phyloP scores from a whole-genome alignment of 164 flowering plant genomes.

The Berberis vulgaris region DNA sequence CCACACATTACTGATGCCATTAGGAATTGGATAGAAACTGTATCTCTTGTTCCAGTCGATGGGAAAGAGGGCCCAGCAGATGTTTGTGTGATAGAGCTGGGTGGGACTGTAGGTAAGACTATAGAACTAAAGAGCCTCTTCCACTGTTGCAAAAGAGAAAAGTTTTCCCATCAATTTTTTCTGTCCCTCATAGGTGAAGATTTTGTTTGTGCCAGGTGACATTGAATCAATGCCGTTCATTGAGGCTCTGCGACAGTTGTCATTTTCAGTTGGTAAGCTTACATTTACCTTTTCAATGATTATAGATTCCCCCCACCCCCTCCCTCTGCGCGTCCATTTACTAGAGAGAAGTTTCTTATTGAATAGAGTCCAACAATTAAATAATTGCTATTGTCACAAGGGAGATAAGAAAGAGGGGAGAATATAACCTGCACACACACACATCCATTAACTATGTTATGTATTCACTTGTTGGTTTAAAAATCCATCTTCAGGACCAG shows the following conservation, averaged over 20 bases:
- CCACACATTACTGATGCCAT: constrained; percentile 97
- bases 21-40: constrained; percentile 74
- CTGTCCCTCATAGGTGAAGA: not conserved
- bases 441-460: not conserved
- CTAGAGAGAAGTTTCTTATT: no score
- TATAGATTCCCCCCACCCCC: no score
- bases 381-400: no score
- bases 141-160: not conserved
- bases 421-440: no score
- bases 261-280: constrained; percentile 77
- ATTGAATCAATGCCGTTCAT: constrained; percentile 99
- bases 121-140: not conserved
- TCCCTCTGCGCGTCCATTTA: not conserved
- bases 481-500: constrained; percentile 41
- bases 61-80: constrained; percentile 90
- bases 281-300: not conserved
- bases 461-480: not conserved
- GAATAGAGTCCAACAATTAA: no score
- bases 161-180: not conserved
- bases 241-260: constrained; percentile 89
- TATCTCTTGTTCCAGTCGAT: constrained; percentile 87
- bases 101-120: constrained; percentile 88
- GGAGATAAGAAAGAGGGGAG: no score
- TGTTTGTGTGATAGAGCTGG: constrained; percentile 96
- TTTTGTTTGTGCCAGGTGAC: constrained; percentile 49